A percentile compares a stretch with the other conserved stretches of the same genome.
Evolutionary conservation across 1,139 yeast genomes (phyloP).

Genomic region (Kazachstania sp.): DNA sequence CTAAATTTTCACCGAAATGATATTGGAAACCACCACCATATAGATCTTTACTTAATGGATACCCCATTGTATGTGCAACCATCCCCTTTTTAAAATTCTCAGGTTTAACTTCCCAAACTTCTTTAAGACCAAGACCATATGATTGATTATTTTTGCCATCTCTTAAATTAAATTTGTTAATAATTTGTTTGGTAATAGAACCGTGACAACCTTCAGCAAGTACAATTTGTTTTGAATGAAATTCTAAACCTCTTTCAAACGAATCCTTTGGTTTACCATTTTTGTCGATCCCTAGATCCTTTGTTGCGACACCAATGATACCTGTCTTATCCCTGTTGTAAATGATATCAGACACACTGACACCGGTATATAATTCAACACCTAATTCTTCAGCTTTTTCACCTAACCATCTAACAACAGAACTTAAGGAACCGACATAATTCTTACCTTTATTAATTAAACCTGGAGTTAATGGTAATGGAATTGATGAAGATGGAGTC

Average conservation of each 20-base stretch:
- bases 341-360: constrained; percentile 76
- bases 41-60: constrained; percentile 61
- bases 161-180: constrained; percentile 60
- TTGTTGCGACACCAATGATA: constrained; percentile 86
- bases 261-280: constrained; percentile 67
- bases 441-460: constrained; percentile 70
- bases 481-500: constrained; percentile 55
- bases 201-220: constrained; percentile 98
- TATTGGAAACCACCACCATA: constrained; percentile 98
- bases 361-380: constrained; percentile 87
- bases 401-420: constrained; percentile 71
- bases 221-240: constrained; percentile 78
- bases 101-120: constrained; percentile 93
- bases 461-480: constrained; percentile 79
- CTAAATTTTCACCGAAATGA: constrained; percentile 90
- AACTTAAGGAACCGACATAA: constrained; percentile 75
- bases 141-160: constrained; percentile 65
- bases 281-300: constrained; percentile 77
- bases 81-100: constrained; percentile 72
- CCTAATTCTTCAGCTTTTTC: constrained; percentile 91
- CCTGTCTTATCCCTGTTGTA: constrained; percentile 48
- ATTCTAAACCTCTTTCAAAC: constrained; percentile 95
- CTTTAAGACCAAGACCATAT: constrained; percentile 90
- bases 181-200: constrained; percentile 70
- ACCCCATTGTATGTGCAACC: constrained; percentile 86